Base-by-base conservation (phyloP, 164 flowering plant genomes). In the Litsea cubeba region DNA sequence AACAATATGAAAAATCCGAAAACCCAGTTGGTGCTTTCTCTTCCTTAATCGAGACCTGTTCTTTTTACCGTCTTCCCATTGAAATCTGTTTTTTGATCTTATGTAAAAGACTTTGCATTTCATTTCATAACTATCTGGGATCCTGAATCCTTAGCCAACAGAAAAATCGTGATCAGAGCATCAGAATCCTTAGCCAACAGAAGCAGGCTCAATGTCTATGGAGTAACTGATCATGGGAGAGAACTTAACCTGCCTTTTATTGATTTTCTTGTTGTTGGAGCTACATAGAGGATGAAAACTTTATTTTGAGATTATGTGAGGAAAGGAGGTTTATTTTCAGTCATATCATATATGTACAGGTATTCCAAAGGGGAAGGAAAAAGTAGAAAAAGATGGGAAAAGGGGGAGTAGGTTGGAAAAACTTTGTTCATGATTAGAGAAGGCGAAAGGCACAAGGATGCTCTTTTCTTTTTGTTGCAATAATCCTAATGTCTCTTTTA, bases 211-310 rank as follows among this genome's bases (percentile, higher is more conserved):
- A 71, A 60, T 35, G 23, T 62, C 2, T 63, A 71, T 70, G 82
- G 78, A 50, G 82, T 79, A 60, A 75, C n/a, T 67, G 79, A 77
- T 30, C 72, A 78, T 40, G 69, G 69, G 50, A 74, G 69, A 62
- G 73, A 69, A 40, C 79, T 63, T 65, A 67, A 60, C 64, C 26
- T 76, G 77, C 79, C 79, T 26, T 88, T 84, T 82, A 84, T 88
- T 74, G 91, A 88, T 81, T 88, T 88, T 69, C 88, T 88, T 77
- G 91, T 90, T 46, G 87, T 88, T 11, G 91, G 91, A 74, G 81
- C 83, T 49, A 69, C 79, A 49, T 83, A 77, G 57, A 30, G 66
- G 58, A 67, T 54, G 6, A 17, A 20, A 54, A 65, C 64, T 77
- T 62, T 51, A 50, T 62, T 22, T 35, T 49, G 24, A 46, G 50